Base-by-base conservation (phyloP, 495 filamentous ascomycete genomes). In the Aspergillus baeticus region DNA sequence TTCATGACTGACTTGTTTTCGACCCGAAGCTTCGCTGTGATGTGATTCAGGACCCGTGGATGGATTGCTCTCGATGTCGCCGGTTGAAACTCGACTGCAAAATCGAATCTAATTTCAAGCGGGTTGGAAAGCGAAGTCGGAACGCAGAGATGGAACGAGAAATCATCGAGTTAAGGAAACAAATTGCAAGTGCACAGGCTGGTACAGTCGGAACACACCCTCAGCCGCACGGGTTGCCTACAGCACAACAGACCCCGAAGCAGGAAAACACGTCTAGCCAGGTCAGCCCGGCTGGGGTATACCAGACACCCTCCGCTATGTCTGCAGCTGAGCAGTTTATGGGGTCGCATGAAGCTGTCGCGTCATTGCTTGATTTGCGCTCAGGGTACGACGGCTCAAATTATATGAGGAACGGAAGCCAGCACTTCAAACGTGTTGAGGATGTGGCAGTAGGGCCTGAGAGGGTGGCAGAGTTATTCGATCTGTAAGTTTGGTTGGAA, bases 61-160 rank as follows among this genome's bases (percentile, higher is more conserved):
- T 81, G 45, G 79, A 84, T 58, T 97, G 92, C 72, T 87, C 85
- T 26, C 81, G 92, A 60, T 97, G 92, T 76, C 86, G 83, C 65
- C 90, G 91, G 62, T 81, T 95, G 55, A 88, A 86, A 63, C 88
- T 96, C 55, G 83, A 86, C 21, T 97, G 92, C 80, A 91, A 91
- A 63, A 96, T 97, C 68, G 90, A 96, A 68, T 89, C 88, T 57
- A 92, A 92, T 65, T 97, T 97, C 76, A 95, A 94, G 74, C 88
- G 92, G 47, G 80, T 96, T 33, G 92, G 90, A 49, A 97, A 97
- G 78, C 85, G 92, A 45, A 90, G 84, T 55, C 89, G 89, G 63
- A 91, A 96, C 71, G 90, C 90, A 43, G 92, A 96, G 70, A 95
- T 96, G 91, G 91, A 94, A 64, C 67, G 77, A 43, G 81, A 86